phyloP scores from a whole-genome alignment of 2,329 filamentous ascomycete genomes.

The Neofusicoccum ribis region DNA sequence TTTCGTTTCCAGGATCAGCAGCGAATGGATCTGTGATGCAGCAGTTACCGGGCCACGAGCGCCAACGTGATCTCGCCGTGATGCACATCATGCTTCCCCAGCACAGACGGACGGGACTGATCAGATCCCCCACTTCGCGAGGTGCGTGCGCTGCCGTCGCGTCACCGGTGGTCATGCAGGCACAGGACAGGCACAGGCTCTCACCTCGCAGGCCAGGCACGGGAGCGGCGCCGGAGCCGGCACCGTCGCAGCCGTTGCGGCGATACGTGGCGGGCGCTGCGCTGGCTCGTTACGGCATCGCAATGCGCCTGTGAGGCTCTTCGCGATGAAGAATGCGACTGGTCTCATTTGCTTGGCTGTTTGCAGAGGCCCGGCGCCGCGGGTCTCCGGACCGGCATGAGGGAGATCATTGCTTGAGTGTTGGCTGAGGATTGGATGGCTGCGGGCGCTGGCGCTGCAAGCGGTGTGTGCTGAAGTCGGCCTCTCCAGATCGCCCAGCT shows the following conservation, averaged over 20 bases:
- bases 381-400: slow-evolving; percentile 16
- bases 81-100: slow-evolving; percentile 15
- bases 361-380: slow-evolving; percentile 17
- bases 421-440: neutral
- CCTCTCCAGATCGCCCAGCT: slow-evolving; percentile 19
- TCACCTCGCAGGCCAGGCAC: neutral
- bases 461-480: slow-evolving; percentile 16
- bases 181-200: neutral
- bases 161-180: slow-evolving; percentile 8
- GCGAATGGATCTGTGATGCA: slow-evolving; percentile 14
- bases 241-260: slow-evolving; percentile 11
- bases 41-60: slow-evolving; percentile 14
- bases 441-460: slow-evolving; percentile 15
- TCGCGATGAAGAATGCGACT: slow-evolving; percentile 15
- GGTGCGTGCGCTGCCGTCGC: slow-evolving; percentile 16
- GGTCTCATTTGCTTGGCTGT: slow-evolving; percentile 14
- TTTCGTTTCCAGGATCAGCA: slow-evolving; percentile 11
- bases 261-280: slow-evolving; percentile 14
- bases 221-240: neutral
- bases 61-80: slow-evolving; percentile 16
- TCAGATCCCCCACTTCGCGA: slow-evolving; percentile 11
- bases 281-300: neutral
- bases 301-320: slow-evolving; percentile 15
- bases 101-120: slow-evolving; percentile 15
- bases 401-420: slow-evolving; percentile 17